Evolutionary conservation across 2,329 filamentous ascomycete species (phyloP).

Genomic region (Exserohilum rostratum): DNA sequence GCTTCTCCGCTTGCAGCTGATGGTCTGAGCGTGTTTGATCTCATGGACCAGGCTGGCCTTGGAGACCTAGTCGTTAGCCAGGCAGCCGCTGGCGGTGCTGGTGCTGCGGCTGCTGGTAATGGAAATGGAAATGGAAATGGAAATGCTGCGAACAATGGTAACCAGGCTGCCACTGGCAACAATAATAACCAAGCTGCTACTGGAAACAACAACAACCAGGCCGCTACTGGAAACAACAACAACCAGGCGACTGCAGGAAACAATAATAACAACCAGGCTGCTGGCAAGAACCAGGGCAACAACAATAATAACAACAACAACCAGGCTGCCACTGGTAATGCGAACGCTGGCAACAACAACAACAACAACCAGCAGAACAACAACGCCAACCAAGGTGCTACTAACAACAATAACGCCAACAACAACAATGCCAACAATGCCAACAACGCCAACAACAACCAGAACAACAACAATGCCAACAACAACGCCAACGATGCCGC

Average conservation of each 20-base stretch:
- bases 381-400: slow-evolving; percentile 9
- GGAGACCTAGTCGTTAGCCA: slow-evolving; percentile 62
- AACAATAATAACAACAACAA: slow-evolving; percentile 18
- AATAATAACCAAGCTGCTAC: slow-evolving; percentile 16
- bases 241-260: slow-evolving; percentile 1
- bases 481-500: slow-evolving; percentile 23
- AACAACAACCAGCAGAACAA: too few relatives aligned
- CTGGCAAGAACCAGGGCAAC: neutral
- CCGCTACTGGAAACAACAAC: neutral
- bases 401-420: neutral
- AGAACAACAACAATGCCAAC: slow-evolving; percentile 19
- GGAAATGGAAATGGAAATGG: neutral
- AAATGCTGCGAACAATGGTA: slow-evolving; percentile 15
- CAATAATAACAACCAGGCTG: neutral
- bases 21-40: slow-evolving; percentile 69
- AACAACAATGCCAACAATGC: slow-evolving; percentile 9
- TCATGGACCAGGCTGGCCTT: slow-evolving; percentile 68
- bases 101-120: neutral
- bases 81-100: slow-evolving; percentile 43
- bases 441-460: slow-evolving; percentile 18
- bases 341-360: slow-evolving; percentile 17
- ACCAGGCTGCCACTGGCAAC: slow-evolving; percentile 7
- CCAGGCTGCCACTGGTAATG: neutral
- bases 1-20: slow-evolving; percentile 62
- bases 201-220: neutral